Evolutionary conservation across 768 basidiomycete species (phyloP).

Genomic region (Collybiopsis confluens): DNA sequence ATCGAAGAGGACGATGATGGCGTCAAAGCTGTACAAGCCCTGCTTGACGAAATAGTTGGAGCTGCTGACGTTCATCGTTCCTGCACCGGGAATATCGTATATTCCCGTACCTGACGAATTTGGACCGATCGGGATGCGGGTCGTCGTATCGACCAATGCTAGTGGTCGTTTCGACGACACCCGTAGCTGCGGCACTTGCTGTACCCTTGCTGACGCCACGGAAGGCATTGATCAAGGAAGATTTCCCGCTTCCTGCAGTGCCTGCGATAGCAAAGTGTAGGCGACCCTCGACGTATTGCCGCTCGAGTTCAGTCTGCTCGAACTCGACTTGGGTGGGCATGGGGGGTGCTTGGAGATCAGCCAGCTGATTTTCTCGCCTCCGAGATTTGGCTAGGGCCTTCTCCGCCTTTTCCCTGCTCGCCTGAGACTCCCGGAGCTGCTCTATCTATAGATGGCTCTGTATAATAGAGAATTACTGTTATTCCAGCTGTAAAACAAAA

Average conservation of each 20-base stretch:
- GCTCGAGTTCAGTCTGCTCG: slow-evolving; percentile 3
- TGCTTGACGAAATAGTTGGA: slow-evolving; percentile 32
- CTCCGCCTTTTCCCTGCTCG: slow-evolving; percentile 2
- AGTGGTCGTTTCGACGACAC: slow-evolving; percentile 26
- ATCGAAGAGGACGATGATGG: slow-evolving; percentile 27
- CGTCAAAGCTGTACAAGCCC: slow-evolving; percentile 32
- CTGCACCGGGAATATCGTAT: slow-evolving; percentile 32
- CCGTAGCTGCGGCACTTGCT: slow-evolving; percentile 22
- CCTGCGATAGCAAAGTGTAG: slow-evolving; percentile 32
- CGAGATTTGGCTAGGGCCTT: slow-evolving; percentile 5
- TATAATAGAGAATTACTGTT: no score
- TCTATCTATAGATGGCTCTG: no score
- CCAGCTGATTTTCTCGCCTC: slow-evolving; percentile 10
- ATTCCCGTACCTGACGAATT: slow-evolving; percentile 29
- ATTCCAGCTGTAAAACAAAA: no score
- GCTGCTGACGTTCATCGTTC: slow-evolving; percentile 24
- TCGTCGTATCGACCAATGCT: slow-evolving; percentile 22
- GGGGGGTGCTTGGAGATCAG: slow-evolving; percentile 25
- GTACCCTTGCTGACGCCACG: slow-evolving; percentile 24
- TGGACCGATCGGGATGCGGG: slow-evolving; percentile 12
- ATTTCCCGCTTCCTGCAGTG: slow-evolving; percentile 29
- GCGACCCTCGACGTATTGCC: slow-evolving; percentile 17
- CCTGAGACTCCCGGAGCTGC: background rate
- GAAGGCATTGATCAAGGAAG: slow-evolving; percentile 32
- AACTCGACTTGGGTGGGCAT: slow-evolving; percentile 23